Percentiles rank a stretch among this genome's conserved stretches.
Evolutionary conservation across 2,329 filamentous ascomycete species (phyloP).

Genomic region (Ilyonectria sp.): DNA sequence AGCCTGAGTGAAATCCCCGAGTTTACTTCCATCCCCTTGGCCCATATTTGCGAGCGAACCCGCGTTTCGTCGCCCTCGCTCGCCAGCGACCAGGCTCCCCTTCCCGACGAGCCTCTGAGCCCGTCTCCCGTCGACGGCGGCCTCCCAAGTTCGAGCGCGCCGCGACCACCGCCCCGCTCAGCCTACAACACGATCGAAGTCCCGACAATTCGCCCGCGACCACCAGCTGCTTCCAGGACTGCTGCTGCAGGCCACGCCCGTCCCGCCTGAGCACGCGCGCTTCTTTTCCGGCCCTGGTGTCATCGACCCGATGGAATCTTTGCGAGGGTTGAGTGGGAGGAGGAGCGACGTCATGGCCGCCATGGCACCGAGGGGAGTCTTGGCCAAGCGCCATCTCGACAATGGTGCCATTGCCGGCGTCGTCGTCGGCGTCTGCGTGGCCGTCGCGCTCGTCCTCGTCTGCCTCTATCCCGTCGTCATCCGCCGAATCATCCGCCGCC

Average conservation of each 20-base stretch:
- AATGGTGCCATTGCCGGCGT: conserved; percentile 57
- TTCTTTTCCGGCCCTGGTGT: conserved; percentile 21
- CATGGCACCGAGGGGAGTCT: conserved; percentile 36
- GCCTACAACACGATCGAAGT: conserved; percentile 33
- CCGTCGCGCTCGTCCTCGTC: conserved; percentile 51
- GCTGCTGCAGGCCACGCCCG: conserved; percentile 40
- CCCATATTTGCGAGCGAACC: conserved; percentile 22
- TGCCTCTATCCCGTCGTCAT: conserved; percentile 59
- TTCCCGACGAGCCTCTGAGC: conserved; percentile 34
- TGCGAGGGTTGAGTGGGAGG: conserved; percentile 39
- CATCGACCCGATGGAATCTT: conserved; percentile 41
- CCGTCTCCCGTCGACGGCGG: conserved; percentile 39
- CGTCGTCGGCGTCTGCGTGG: conserved; percentile 55
- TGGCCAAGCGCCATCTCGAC: conserved; percentile 49
- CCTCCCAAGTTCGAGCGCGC: conserved; percentile 41
- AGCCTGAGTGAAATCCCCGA: conserved; percentile 27
- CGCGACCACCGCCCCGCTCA: conserved; percentile 41
- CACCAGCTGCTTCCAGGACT: conserved; percentile 33
- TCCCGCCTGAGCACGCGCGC: conserved; percentile 18
- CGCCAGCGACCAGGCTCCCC: conserved; percentile 36
- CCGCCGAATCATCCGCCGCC: conserved; percentile 47
- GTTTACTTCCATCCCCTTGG: conserved; percentile 28
- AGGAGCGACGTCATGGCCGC: conserved; percentile 43
- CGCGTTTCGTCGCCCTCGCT: conserved; percentile 36
- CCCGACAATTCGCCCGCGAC: conserved; percentile 32